phyloP scores from a whole-genome alignment of 352 stramenopile species.

The Globisporangium heterothallicum region DNA sequence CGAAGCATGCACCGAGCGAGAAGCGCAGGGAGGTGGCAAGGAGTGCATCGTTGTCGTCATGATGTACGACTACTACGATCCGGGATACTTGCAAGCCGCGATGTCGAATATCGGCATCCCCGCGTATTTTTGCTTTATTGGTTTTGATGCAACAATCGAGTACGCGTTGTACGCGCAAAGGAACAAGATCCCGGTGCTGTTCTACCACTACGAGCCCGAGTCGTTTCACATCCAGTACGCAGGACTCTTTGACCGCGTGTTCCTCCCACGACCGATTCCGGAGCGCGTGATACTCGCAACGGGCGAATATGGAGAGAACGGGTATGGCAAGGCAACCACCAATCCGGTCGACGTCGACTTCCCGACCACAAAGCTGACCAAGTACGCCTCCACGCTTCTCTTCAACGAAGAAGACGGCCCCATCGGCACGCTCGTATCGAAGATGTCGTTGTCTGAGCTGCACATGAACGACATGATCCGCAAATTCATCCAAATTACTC shows the following conservation, averaged over 20 bases:
- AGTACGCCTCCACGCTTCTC: slow-evolving; percentile 21
- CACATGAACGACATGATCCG: slow-evolving; percentile 26
- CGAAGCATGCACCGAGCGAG: slow-evolving; percentile 24
- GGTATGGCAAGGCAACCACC: slow-evolving; percentile 26
- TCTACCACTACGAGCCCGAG: slow-evolving; percentile 54
- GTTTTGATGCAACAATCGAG: slow-evolving; percentile 10
- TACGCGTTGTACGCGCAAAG: slow-evolving; percentile 7
- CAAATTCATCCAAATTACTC: slow-evolving; percentile 6
- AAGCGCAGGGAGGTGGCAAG: slow-evolving; percentile 12
- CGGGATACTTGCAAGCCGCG: slow-evolving; percentile 23
- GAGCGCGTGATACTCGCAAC: slow-evolving; percentile 12
- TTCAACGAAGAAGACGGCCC: slow-evolving; percentile 7
- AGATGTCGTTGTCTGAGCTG: slow-evolving; percentile 20
- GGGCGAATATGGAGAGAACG: slow-evolving; percentile 28
- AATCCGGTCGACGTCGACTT: slow-evolving; percentile 45
- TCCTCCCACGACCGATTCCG: slow-evolving; percentile 22
- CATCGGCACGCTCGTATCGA: slow-evolving; percentile 18
- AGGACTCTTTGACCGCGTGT: slow-evolving; percentile 30
- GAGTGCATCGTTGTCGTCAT: slow-evolving; percentile 33
- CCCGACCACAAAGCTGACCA: slow-evolving; percentile 17
- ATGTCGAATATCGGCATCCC: slow-evolving; percentile 35
- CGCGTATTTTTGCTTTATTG: slow-evolving; percentile 40
- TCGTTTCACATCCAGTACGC: slow-evolving; percentile 26
- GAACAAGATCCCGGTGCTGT: slow-evolving; percentile 18
- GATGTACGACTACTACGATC: slow-evolving; percentile 25